These are phyloP conservation scores for Candida methanosorbosa DNA, from an alignment of 805 yeast species.

Conservation along the genomic window DNA sequence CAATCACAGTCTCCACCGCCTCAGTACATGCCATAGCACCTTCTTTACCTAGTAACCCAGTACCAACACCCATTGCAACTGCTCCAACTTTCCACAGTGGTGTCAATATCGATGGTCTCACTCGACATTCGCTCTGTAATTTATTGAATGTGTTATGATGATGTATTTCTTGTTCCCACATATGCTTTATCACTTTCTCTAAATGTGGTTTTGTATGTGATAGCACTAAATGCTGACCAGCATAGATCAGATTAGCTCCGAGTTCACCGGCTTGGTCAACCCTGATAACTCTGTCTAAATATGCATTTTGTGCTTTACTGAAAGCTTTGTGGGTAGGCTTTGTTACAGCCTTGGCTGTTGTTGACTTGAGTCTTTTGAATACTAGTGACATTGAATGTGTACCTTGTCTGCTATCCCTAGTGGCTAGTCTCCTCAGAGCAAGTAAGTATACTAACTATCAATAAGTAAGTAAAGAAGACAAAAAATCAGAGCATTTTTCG, in stretches of 20 bases:
- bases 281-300: conserved; percentile 64
- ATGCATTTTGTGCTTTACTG: conserved; percentile 54
- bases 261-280: conserved; percentile 98
- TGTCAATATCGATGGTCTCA: conserved; percentile 84
- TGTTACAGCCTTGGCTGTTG: conserved; percentile 6
- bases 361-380: conserved; percentile 12
- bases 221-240: conserved; percentile 79
- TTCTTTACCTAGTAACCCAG: conserved; percentile 82
- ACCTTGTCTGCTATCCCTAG: too few species aligned
- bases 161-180: conserved; percentile 97
- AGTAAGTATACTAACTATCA: too few species aligned
- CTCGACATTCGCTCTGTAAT: conserved; percentile 67
- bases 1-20: conserved; percentile 97
- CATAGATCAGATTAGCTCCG: conserved; percentile 89
- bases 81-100: conserved; percentile 96
- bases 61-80: conserved; percentile 72
- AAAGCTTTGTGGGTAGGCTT: conserved; percentile 19
- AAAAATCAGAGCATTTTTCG: too few species aligned
- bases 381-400: conserved; percentile 9
- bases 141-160: conserved; percentile 82
- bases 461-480: too few species aligned
- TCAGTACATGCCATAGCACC: conserved; percentile 99
- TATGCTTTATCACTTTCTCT: conserved; percentile 75
- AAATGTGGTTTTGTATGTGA: conserved; percentile 63
- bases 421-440: too few species aligned